Percentiles rank a stretch among this genome's conserved stretches.
Conservation (phyloP, 2,329 filamentous ascomycete species). For the Lecanicillium sp. region DNA sequence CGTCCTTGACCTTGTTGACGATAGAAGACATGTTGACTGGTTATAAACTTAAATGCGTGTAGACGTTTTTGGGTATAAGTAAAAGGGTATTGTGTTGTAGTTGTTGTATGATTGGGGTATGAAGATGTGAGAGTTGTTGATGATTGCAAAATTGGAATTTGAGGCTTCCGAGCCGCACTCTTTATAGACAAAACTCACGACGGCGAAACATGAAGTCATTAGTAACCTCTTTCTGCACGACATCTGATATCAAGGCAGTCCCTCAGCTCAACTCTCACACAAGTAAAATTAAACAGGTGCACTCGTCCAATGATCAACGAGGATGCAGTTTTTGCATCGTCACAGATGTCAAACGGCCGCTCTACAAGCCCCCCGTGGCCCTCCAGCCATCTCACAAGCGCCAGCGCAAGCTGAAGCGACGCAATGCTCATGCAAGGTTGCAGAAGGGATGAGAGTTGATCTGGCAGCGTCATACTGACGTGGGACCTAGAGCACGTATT, state of each 20-base stretch:
- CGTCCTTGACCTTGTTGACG: conserved; percentile 56
- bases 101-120: conserved; percentile 1
- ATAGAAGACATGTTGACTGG: conserved; percentile 47
- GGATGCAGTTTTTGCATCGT: conserved; percentile 8
- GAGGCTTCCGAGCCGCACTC: neutral
- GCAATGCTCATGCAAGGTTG: neutral
- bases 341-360: conserved; percentile 9
- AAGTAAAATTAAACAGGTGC: neutral
- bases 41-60: conserved; percentile 12
- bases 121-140: conserved; percentile 6
- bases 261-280: conserved; percentile 3
- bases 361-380: neutral
- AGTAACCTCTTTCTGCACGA: neutral
- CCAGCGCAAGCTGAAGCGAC: no score
- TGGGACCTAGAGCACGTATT: neutral
- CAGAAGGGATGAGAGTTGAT: neutral
- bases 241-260: conserved; percentile 1
- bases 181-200: conserved; percentile 8
- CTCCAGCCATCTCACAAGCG: conserved; percentile 7
- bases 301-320: neutral
- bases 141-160: conserved; percentile 15
- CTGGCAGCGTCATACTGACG: conserved; percentile 10
- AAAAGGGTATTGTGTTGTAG: conserved; percentile 8
- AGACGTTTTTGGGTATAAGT: conserved; percentile 15
- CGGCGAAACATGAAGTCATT: conserved; percentile 1